Evolutionary conservation across 345 rosid species (phyloP).

Genomic region (Psidium friedrichsthalianum): DNA sequence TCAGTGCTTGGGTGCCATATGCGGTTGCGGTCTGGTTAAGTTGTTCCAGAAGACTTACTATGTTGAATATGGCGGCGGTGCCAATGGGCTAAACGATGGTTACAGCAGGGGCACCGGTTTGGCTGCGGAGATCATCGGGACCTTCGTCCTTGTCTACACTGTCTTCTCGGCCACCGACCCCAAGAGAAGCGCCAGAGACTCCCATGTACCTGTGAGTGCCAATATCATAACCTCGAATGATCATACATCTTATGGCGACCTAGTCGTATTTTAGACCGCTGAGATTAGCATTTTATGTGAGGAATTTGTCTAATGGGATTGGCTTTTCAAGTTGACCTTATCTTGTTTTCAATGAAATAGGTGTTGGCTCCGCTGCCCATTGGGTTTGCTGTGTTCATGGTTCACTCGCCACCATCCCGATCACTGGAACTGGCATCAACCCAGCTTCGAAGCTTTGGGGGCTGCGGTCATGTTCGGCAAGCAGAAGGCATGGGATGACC

Average conservation of each 20-base stretch:
- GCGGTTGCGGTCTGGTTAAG: conserved; percentile 38
- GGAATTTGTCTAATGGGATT: background rate
- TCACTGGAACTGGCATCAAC: conserved; percentile 38
- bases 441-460: conserved; percentile 37
- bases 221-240: background rate
- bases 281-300: background rate
- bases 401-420: conserved; percentile 36
- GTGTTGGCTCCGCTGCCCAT: conserved; percentile 37
- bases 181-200: conserved; percentile 34
- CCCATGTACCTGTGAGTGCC: conserved; percentile 30
- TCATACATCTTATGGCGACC: background rate
- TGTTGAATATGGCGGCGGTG: conserved; percentile 25
- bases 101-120: conserved; percentile 34
- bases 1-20: conserved; percentile 37
- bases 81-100: conserved; percentile 13
- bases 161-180: conserved; percentile 41
- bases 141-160: conserved; percentile 40
- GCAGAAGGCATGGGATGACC: conserved; percentile 37
- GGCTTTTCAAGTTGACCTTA: background rate
- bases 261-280: background rate
- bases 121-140: conserved; percentile 36
- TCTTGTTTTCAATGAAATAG: background rate
- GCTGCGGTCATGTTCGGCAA: conserved; percentile 24
- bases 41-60: conserved; percentile 29
- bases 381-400: conserved; percentile 40